These are phyloP conservation scores for Adiantum capillusveneris DNA, from an alignment of 75 land plant genomes.

Conservation along the genomic window DNA sequence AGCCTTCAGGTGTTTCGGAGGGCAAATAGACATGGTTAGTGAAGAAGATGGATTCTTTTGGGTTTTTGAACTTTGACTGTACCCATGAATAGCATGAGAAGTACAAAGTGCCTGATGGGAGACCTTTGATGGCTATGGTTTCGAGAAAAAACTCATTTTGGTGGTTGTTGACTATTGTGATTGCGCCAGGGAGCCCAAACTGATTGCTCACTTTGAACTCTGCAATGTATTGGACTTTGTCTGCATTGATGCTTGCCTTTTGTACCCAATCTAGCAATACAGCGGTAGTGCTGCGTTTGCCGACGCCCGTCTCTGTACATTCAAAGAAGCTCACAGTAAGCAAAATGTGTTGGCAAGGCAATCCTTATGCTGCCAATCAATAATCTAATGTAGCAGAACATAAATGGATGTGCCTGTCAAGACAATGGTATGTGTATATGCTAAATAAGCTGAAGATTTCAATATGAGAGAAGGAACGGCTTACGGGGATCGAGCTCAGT, in stretches of 20 bases:
- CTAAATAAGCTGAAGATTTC: neutral
- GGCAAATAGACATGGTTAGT: constrained; percentile 74
- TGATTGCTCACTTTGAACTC: constrained; percentile 40
- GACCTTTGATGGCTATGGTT: constrained; percentile 54
- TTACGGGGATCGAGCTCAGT: constrained; percentile 57
- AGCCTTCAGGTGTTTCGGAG: constrained; percentile 68
- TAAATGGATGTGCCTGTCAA: too few relatives aligned
- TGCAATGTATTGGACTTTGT: constrained; percentile 46
- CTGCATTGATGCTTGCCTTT: constrained; percentile 31
- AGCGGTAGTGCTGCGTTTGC: constrained; percentile 42
- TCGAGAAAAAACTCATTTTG: constrained; percentile 66
- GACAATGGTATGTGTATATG: too few relatives aligned
- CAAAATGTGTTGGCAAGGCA: neutral
- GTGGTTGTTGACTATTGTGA: constrained; percentile 62
- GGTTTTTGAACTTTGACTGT: constrained; percentile 44
- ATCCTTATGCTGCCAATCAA: too few relatives aligned
- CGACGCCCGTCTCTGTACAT: constrained; percentile 22
- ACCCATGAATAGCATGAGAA: constrained; percentile 89
- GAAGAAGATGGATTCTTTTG: constrained; percentile 57
- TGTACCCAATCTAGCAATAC: constrained; percentile 50
- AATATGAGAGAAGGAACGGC: constrained; percentile 11
- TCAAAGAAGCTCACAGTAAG: neutral
- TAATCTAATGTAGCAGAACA: too few relatives aligned
- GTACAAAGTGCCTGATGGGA: constrained; percentile 31
- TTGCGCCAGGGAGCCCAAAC: constrained; percentile 89